Conservation (phyloP, 257 asterid genomes). For the Ocimum tenuiflorum region DNA sequence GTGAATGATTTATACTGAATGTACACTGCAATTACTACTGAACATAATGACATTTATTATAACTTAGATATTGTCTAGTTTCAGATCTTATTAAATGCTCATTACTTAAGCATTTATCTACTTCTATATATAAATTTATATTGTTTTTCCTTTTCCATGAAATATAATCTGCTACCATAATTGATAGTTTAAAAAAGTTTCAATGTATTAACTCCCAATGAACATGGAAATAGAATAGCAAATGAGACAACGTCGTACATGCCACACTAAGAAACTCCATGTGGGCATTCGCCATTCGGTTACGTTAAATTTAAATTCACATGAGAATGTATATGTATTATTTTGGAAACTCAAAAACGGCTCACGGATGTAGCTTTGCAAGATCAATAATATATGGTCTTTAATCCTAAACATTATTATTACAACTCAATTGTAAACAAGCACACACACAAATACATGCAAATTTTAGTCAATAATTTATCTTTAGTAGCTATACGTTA, state of each 20-base stretch:
- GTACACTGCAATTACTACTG: not conserved
- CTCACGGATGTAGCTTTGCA: too few relatives aligned
- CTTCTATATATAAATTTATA: not conserved
- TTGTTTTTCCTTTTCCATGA: not conserved
- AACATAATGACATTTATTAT: not conserved
- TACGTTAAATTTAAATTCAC: not conserved
- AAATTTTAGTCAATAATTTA: too few relatives aligned
- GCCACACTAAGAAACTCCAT: not conserved
- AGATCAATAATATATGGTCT: too few relatives aligned
- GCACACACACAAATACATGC: too few relatives aligned
- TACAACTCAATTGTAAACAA: too few relatives aligned
- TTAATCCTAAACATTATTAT: too few relatives aligned
- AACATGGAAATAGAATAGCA: not conserved
- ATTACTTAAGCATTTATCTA: not conserved
- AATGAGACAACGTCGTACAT: not conserved
- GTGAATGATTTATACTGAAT: not conserved
- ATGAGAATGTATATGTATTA: not conserved
- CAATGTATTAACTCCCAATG: not conserved
- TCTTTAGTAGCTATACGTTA: too few relatives aligned
- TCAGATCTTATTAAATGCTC: not conserved
- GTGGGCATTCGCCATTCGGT: not conserved
- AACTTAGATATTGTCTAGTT: too few relatives aligned
- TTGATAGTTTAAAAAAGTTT: not conserved
- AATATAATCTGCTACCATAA: not conserved
- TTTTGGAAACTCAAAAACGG: too few relatives aligned